Evolutionary conservation across 352 stramenopile species (phyloP), one percentile per base, ranked within the genome.

Genomic region (Phytophthora megakarya): DNA sequence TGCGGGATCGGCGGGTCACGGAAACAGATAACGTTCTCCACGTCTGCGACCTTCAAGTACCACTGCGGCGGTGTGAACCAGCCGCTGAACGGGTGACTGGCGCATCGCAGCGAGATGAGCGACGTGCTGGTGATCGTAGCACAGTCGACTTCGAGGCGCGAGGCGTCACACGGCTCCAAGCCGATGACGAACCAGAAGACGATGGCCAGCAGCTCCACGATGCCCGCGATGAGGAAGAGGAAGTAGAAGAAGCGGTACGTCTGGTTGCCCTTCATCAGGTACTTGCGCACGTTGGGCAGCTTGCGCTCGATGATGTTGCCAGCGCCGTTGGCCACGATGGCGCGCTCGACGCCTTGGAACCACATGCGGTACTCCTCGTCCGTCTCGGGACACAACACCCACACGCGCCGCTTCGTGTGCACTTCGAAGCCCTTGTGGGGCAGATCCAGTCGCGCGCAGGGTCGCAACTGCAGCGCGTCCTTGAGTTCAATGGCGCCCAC

Each of bases 301-400:
- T 92, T 91, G 39, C 87, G 81, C 57, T 95, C 82, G 46, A 95
- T 91, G 37, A 95, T 89, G 73, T 95, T 95, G 22, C 87, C 84
- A 0, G 87, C 69, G 4, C 87, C 87, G 50, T 81, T 85, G 30
- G 74, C 65, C 21, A 95, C 80, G 63, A 95, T 93, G 23, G 83
- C 78, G 23, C 77, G 67, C 59, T 95, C 87, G 18, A 95, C 76
- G 37, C 80, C 87, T 52, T 93, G 75, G 53, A 95, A 95, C 87
- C 87, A 95, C 80, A 95, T 88, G 46, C 78, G 80, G 61, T 90
- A 95, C 67, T 95, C 87, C 2, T 92, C 82, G 50, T 95, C 87
- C 35, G 80, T 89, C 57, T 95, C 87, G 8, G 87, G 87, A 68
- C 87, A 95, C 0, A 95, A 70, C 57, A 95, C 81, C 87, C 87